phyloP scores from a whole-genome alignment of 2,329 filamentous ascomycete genomes.

The Fusarium mexicanum region DNA sequence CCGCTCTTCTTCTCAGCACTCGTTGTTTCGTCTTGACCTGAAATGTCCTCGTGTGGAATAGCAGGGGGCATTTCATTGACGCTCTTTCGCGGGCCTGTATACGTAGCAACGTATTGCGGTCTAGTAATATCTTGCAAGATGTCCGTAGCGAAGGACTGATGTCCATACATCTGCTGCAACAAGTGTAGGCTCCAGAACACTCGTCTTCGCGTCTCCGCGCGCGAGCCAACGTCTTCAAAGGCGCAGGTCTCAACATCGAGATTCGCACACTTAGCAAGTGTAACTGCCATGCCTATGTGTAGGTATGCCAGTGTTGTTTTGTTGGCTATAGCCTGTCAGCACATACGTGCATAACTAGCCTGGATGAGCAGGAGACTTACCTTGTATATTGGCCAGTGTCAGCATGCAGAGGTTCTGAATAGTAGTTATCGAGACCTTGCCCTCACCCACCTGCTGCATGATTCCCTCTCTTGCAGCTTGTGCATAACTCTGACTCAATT shows the following conservation, averaged over 20 bases:
- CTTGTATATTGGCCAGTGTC: neutral
- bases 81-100: neutral
- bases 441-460: neutral
- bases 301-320: neutral
- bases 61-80: neutral
- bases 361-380: accelerated
- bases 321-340: neutral
- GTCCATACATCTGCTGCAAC: neutral
- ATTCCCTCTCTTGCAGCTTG: neutral
- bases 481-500: neutral
- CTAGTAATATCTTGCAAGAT: neutral
- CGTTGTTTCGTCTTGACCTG: neutral
- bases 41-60: neutral
- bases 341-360: accelerated
- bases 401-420: neutral
- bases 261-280: neutral
- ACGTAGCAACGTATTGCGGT: neutral
- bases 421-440: neutral
- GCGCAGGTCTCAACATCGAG: neutral
- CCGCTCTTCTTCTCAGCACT: neutral
- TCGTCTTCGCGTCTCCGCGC: neutral
- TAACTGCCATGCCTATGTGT: neutral
- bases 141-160: neutral
- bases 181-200: neutral
- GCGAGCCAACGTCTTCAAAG: neutral